These are phyloP conservation scores for Linum lewisii DNA, from an alignment of 345 rosid species.

Conservation along the genomic window DNA sequence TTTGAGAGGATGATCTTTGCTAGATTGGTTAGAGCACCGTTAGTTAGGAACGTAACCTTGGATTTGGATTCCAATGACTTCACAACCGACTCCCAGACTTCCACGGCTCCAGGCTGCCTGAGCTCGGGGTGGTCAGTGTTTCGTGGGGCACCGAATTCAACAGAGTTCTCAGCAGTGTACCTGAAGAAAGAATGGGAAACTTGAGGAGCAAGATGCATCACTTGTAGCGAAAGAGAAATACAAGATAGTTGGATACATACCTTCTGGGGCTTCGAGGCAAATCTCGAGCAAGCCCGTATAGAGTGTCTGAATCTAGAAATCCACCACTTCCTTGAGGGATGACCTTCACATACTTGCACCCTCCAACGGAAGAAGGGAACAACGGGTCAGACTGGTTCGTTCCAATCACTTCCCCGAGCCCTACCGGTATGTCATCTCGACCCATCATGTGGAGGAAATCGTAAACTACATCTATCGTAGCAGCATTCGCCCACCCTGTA, in stretches of 20 bases:
- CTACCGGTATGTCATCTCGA: conserved; percentile 84
- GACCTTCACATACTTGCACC: conserved; percentile 61
- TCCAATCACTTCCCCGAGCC: conserved; percentile 61
- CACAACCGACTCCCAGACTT: conserved; percentile 50
- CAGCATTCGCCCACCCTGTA: conserved; percentile 93
- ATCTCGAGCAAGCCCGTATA: conserved; percentile 73
- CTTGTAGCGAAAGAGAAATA: too few relatives aligned
- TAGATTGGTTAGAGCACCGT: conserved; percentile 77
- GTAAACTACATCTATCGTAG: conserved; percentile 70
- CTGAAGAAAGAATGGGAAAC: conserved; percentile 27
- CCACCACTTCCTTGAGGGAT: conserved; percentile 85
- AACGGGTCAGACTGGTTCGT: conserved; percentile 53
- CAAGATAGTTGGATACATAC: too few relatives aligned
- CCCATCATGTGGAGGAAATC: conserved; percentile 98
- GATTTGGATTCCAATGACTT: conserved; percentile 32
- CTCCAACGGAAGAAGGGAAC: conserved; percentile 41
- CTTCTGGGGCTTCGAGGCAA: conserved; percentile 84
- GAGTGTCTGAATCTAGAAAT: conserved; percentile 77
- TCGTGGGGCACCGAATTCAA: conserved; percentile 53
- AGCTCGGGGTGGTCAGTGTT: conserved; percentile 63
- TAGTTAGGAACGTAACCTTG: conserved; percentile 58
- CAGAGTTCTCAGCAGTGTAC: conserved; percentile 70
- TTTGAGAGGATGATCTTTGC: conserved; percentile 45
- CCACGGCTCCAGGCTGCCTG: conserved; percentile 60
- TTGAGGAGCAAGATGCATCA: neutral